A percentile compares a stretch with the other conserved stretches of the same genome.
phyloP scores from a whole-genome alignment of 2,329 filamentous ascomycete genomes.

The Davidsoniella virescens region DNA sequence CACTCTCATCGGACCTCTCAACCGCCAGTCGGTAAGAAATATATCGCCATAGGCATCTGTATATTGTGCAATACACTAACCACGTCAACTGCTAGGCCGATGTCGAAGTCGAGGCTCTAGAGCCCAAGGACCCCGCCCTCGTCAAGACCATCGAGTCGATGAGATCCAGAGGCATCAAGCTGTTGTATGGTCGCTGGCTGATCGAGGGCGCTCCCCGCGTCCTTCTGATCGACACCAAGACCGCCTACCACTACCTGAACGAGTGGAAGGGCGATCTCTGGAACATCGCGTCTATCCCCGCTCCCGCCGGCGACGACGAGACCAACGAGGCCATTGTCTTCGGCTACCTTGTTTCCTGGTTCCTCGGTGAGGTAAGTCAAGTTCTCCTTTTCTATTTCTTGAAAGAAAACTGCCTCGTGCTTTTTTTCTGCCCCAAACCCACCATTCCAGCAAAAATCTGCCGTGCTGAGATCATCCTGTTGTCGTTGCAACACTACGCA shows the following conservation, averaged over 20 bases:
- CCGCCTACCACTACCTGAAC: constrained; percentile 75
- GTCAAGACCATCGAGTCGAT: constrained; percentile 76
- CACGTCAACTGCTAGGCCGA: constrained; percentile 44
- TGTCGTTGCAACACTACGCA: not conserved
- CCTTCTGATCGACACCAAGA: constrained; percentile 85
- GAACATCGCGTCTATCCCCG: constrained; percentile 86
- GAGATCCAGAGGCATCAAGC: constrained; percentile 77
- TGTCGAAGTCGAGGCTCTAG: constrained; percentile 92
- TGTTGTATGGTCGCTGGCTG: constrained; percentile 89
- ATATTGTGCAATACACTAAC: constrained; percentile 1
- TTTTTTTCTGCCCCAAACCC: not conserved
- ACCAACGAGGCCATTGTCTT: constrained; percentile 97
- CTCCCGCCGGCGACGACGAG: constrained; percentile 78
- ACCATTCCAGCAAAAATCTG: not conserved
- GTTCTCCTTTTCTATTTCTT: not conserved
- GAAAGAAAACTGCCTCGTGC: not conserved
- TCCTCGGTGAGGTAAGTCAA: constrained; percentile 71
- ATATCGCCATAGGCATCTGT: not conserved
- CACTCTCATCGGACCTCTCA: constrained; percentile 85
- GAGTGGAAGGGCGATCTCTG: constrained; percentile 97
- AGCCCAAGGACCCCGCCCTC: constrained; percentile 66
- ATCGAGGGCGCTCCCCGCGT: constrained; percentile 93
- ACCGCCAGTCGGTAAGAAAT: constrained; percentile 64
- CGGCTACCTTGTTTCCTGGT: constrained; percentile 95
- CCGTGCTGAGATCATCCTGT: not conserved